Evolutionary conservation across 2,329 filamentous ascomycete species (phyloP).

Genomic region (Epichloe sylvatica): DNA sequence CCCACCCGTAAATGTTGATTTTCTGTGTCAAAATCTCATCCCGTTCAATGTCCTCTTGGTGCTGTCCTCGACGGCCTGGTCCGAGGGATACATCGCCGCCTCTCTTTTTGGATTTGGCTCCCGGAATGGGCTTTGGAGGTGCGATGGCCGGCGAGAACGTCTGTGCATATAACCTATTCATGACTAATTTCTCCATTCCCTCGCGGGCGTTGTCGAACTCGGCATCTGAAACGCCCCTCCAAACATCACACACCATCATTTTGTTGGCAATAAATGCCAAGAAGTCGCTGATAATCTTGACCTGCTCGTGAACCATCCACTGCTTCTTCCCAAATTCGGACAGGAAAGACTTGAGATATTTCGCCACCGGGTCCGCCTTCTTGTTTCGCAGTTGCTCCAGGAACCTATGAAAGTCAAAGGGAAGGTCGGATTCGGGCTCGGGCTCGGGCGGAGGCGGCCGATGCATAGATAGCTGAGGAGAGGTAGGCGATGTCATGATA

Average conservation of each 20-base stretch:
- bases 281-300: slow-evolving; percentile 97
- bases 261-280: slow-evolving; percentile 94
- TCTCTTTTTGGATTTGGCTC: slow-evolving; percentile 53
- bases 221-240: slow-evolving; percentile 86
- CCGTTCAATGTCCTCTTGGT: slow-evolving; percentile 93
- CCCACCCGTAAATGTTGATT: slow-evolving; percentile 93
- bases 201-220: slow-evolving; percentile 98
- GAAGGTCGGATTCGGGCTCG: slow-evolving; percentile 67
- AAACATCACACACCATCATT: slow-evolving; percentile 94
- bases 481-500: slow-evolving; percentile 25
- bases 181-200: slow-evolving; percentile 98
- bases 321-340: slow-evolving; percentile 93
- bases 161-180: slow-evolving; percentile 92
- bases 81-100: slow-evolving; percentile 57
- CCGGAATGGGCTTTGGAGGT: slow-evolving; percentile 58
- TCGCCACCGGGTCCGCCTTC: slow-evolving; percentile 93
- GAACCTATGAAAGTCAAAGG: slow-evolving; percentile 96
- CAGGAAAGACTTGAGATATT: slow-evolving; percentile 88
- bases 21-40: slow-evolving; percentile 95
- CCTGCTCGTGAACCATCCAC: slow-evolving; percentile 99
- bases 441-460: slow-evolving; percentile 58
- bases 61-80: slow-evolving; percentile 80
- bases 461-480: slow-evolving; percentile 37
- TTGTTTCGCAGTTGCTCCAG: slow-evolving; percentile 90
- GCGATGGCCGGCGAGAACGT: slow-evolving; percentile 93